Evolutionary conservation across 1,284 basidiomycete species (phyloP).

Genomic region (Ceratorhiza oryzae-sativae): DNA sequence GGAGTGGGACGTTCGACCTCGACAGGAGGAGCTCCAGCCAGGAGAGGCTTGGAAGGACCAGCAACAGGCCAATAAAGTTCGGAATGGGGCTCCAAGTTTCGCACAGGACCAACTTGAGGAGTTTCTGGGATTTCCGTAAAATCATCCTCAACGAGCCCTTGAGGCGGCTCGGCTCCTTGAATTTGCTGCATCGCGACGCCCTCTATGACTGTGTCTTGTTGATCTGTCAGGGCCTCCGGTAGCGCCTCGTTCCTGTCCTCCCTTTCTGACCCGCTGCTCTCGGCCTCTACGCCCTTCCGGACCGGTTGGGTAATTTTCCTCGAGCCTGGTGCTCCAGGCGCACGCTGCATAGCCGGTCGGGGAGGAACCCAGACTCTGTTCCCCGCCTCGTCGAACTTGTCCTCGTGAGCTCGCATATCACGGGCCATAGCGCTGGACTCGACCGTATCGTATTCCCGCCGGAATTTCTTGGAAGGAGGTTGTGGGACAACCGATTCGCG

Average conservation of each 20-base stretch:
- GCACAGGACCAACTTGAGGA: not conserved
- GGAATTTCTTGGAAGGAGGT: conserved; percentile 19
- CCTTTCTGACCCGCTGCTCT: not conserved
- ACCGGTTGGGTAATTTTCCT: not conserved
- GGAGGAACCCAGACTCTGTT: not conserved
- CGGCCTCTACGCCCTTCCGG: not conserved
- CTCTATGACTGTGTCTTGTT: not conserved
- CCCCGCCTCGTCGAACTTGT: not conserved
- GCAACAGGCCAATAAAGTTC: not conserved
- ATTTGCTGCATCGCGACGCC: not conserved
- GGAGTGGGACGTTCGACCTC: not conserved
- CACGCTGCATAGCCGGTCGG: conserved; percentile 4
- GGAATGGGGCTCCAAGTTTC: not conserved
- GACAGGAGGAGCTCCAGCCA: not conserved
- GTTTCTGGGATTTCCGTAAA: conserved; percentile 26
- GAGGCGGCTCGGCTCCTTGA: not conserved
- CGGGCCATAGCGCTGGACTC: conserved; percentile 11
- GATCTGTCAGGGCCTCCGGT: not conserved
- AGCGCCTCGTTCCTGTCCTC: not conserved
- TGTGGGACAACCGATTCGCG: conserved; percentile 1
- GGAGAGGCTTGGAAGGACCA: not conserved
- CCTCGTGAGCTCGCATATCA: conserved; percentile 1
- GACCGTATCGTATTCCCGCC: conserved; percentile 23
- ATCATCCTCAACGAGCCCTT: not conserved
- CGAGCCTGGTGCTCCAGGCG: not conserved